These are phyloP conservation scores for rapeseed (Brassica napus) DNA, from an alignment of 345 rosid genomes.

Conservation along the genomic window DNA sequence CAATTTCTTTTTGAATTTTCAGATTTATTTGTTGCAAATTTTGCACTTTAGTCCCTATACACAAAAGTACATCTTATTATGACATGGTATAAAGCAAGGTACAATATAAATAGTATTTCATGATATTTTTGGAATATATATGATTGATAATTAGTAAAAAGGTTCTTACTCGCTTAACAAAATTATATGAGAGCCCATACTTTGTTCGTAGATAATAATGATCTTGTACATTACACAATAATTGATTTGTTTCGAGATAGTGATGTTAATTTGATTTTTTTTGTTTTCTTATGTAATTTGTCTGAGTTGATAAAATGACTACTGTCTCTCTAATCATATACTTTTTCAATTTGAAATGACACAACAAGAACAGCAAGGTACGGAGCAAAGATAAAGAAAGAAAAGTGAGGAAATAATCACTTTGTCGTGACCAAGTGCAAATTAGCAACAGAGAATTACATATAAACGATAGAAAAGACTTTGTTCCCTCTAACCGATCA, in stretches of 20 bases:
- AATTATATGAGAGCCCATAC: constrained; percentile 5
- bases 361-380: constrained; percentile 12
- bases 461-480: neutral
- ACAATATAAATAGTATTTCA: constrained; percentile 19
- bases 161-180: neutral
- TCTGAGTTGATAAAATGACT: neutral
- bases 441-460: constrained; percentile 30
- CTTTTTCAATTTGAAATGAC: constrained; percentile 4
- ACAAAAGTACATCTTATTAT: constrained; percentile 19
- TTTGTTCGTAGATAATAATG: neutral
- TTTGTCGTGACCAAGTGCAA: constrained; percentile 47
- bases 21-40: constrained; percentile 1
- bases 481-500: constrained; percentile 25
- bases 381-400: constrained; percentile 12
- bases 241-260: neutral
- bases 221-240: neutral
- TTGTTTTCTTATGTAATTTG: neutral
- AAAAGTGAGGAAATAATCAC: constrained; percentile 28
- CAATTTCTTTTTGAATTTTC: constrained; percentile 13
- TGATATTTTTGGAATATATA: constrained; percentile 13
- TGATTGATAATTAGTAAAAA: neutral
- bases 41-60: neutral
- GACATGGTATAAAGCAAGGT: constrained; percentile 22
- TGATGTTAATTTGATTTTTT: neutral
- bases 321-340: neutral